Base-by-base conservation (phyloP, 1,139 yeast species). In the Candida frijolesensis region DNA sequence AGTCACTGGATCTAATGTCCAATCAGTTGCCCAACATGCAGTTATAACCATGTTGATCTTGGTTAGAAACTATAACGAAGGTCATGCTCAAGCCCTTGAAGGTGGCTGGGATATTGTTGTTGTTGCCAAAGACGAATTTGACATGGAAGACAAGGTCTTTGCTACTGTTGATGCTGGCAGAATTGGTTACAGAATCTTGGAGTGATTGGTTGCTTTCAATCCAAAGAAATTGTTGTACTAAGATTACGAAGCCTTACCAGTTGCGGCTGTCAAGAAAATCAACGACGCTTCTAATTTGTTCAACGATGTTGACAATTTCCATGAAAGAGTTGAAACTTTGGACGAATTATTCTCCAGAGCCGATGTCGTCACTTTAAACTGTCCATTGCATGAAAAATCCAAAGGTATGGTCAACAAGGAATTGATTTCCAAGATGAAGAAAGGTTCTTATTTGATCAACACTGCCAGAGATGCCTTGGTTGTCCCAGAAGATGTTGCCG, bases 81-180 rank as follows among this genome's bases (percentile, higher is more conserved):
- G 91, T 33, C 91, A 87, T 65, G 80, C 84, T 50, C 89, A 83
- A 66, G 83, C 85, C 48, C 61, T 79, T 49, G 61, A 66, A 44
- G 85, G 84, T 38, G 76, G 72, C 41, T 87, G 95, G 94, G 87
- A 87, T 62, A 89, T 87, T 61, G 92, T 92, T 32, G 90, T 79
- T 29, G 80, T 82, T 49, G 89, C 92, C 51, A 84, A 85, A 68
- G 83, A 84, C 62, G 83, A 85, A 39, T 87, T 80, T 59, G 94
- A 87, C 62, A 67, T 87, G 57, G 94, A 87, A 19, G 22, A 19
- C 22, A 19, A 19, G 4, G 22, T 19, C 22, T 19, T 19, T 19
- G 22, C 88, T 27, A 87, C 92, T 37, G 87, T 87, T 55, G 95
- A 94, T 51, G 87, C 88, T 42, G 95, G 95, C 50, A 79, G 95